Evolutionary conservation across 352 stramenopile species (phyloP), one percentile per base, ranked within the genome.

Genomic region (Pythium chondricola): DNA sequence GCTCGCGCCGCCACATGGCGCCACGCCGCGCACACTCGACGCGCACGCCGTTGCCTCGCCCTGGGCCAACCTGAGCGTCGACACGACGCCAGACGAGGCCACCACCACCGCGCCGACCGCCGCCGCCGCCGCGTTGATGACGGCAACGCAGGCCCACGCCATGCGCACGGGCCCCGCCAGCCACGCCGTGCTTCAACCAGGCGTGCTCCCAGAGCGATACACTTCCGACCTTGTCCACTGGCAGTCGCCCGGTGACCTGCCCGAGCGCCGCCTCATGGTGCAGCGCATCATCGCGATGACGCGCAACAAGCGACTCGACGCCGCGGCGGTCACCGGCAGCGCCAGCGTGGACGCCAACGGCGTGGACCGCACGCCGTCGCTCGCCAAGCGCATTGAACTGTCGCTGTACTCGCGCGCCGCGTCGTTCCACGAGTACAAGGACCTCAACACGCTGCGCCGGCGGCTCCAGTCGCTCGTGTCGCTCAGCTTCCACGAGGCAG

Each of bases 281-380:
- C 82, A 93, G 58, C 76, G 82, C 25, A 93, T 93, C 59, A 93
- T 93, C 52, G 78, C 78, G 27, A 90, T 93, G 78, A 93, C 82
- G 3, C 68, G 74, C 38, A 82, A 69, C 54, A 87, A 87, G 44
- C 58, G 67, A 21, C 55, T 84, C 22, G 61, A 77, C 18, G 35
- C 54, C 13, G 24, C 54, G 0, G 56, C 43, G 0, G 44, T 45
- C 4, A 43, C 52, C 33, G 56, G 50, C 4, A 45, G 58, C 30
- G 60, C 46, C 22, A 61, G 62, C 8, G 60, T 61, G 3, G 10
- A 63, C 4, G 11, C 53, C 2, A 61, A 69, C 22, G 65, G 60
- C 20, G 70, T 75, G 33, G 67, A 86, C 41, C 71, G 80, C 20
- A 88, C 82, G 16, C 82, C 82, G 30, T 93, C 82, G 29, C 70